Evolutionary conservation across 2,329 filamentous ascomycete species (phyloP).

Genomic region (Ascochyta fabae): DNA sequence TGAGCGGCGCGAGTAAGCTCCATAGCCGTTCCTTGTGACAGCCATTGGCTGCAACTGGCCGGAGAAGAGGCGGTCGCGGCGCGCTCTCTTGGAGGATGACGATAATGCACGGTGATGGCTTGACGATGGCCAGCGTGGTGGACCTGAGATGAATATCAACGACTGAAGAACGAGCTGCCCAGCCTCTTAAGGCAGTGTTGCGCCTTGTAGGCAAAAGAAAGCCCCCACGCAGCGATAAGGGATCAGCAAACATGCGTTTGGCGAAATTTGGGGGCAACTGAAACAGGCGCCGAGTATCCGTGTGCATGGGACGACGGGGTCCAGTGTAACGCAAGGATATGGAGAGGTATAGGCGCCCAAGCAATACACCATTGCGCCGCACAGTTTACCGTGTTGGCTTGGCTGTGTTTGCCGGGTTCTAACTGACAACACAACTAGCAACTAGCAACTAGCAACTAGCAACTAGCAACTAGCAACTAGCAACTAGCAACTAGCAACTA

Average conservation of each 20-base stretch:
- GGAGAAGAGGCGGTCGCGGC: not conserved
- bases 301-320: constrained; percentile 12
- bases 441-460: not conserved
- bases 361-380: constrained; percentile 16
- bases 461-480: no score
- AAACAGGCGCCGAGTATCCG: constrained; percentile 24
- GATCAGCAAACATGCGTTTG: constrained; percentile 9
- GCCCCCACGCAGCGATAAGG: constrained; percentile 28
- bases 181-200: constrained; percentile 21
- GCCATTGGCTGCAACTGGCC: constrained; percentile 7
- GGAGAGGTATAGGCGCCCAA: constrained; percentile 12
- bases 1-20: constrained; percentile 5
- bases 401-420: not conserved
- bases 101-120: not conserved
- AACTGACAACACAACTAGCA: no score
- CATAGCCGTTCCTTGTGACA: not conserved
- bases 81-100: not conserved
- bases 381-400: constrained; percentile 5
- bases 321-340: constrained; percentile 22
- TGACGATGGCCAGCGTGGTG: constrained; percentile 2
- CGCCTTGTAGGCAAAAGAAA: not conserved
- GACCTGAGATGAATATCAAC: not conserved
- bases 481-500: no score
- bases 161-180: constrained; percentile 13
- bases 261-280: constrained; percentile 15